Conservation (phyloP, 1,284 basidiomycete species). For the Naganishia albida region DNA sequence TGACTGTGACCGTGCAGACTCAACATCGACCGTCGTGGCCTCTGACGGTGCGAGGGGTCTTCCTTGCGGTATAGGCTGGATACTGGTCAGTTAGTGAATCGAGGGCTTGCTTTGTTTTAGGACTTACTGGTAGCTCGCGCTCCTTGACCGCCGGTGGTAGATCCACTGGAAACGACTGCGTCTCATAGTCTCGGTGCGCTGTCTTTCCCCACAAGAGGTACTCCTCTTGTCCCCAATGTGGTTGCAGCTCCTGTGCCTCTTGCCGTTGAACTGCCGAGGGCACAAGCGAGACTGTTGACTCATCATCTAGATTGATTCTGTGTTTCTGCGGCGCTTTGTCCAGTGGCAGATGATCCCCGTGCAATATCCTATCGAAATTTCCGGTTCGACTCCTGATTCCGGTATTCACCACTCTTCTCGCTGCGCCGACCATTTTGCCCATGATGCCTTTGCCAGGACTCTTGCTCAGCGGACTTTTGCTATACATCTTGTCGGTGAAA, state of each 20-base stretch:
- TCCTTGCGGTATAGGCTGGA: slow-evolving; percentile 19
- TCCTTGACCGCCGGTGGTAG: slow-evolving; percentile 4
- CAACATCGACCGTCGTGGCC: not conserved
- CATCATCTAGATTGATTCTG: not conserved
- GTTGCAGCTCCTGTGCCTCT: slow-evolving; percentile 8
- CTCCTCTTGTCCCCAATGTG: slow-evolving; percentile 14
- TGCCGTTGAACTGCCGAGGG: slow-evolving; percentile 5
- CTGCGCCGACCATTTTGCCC: slow-evolving; percentile 16
- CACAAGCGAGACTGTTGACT: slow-evolving; percentile 2
- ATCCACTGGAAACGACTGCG: not conserved
- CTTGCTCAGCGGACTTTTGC: slow-evolving; percentile 24
- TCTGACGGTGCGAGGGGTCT: not conserved
- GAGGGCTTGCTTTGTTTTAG: too few relatives aligned
- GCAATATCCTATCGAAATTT: not conserved
- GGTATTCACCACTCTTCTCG: slow-evolving; percentile 12
- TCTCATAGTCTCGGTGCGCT: not conserved
- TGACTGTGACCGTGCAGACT: too few relatives aligned
- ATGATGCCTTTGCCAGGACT: slow-evolving; percentile 19
- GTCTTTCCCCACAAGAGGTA: too few relatives aligned
- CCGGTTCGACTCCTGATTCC: slow-evolving; percentile 10
- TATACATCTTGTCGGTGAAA: slow-evolving; percentile 8
- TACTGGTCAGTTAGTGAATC: not conserved
- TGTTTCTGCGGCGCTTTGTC: not conserved
- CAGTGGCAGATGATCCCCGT: not conserved
- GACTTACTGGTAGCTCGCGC: slow-evolving; percentile 21